Conservation (phyloP, 306 rosid genomes). For the Quercus dentata region DNA sequence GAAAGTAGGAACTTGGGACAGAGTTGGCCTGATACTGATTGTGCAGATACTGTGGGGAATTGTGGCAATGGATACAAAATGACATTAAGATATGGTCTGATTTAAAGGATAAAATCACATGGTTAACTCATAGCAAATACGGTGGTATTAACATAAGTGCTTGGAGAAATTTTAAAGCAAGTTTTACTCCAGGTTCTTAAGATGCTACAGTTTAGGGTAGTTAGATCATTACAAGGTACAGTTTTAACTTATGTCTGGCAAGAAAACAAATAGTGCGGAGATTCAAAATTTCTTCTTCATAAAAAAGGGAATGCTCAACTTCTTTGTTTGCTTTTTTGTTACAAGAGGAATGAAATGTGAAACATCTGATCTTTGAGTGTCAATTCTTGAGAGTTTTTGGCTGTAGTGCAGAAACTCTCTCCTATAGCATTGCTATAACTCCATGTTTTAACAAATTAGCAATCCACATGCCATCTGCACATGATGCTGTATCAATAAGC, state of each 20-base stretch:
- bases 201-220: not conserved
- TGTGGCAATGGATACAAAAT: not conserved
- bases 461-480: not conserved
- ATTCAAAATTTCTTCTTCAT: not conserved
- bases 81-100: not conserved
- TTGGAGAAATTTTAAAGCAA: not conserved
- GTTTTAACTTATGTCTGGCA: not conserved
- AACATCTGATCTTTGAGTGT: not conserved
- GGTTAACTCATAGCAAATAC: not conserved
- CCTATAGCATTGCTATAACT: not conserved
- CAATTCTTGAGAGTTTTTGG: not conserved
- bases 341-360: not conserved
- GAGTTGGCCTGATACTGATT: not conserved
- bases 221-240: not conserved
- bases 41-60: not conserved
- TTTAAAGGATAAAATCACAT: not conserved
- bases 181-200: not conserved
- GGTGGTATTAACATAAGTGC: not conserved
- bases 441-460: not conserved
- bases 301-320: not conserved
- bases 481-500: too few species aligned
- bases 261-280: not conserved
- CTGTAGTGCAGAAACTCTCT: not conserved
- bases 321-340: not conserved
- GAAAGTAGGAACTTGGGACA: not conserved